Percentiles rank a stretch among this genome's conserved stretches.
Conservation (phyloP, 805 yeast species). For the Nakazawaea molendinolei region DNA sequence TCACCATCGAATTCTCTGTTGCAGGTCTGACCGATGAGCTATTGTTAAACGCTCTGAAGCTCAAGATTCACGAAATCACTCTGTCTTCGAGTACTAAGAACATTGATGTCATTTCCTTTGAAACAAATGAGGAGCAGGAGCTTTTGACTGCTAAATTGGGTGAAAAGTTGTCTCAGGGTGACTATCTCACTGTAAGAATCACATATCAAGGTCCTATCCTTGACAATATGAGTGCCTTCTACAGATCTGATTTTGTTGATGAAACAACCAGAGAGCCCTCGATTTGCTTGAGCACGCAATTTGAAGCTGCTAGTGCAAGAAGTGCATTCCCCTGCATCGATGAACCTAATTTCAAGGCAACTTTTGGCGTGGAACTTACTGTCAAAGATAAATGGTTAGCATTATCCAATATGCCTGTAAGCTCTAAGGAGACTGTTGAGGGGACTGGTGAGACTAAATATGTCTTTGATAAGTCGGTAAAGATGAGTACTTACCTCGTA, state of each 20-base stretch:
- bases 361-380: conserved; percentile 39
- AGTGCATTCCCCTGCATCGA: conserved; percentile 54
- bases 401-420: conserved; percentile 42
- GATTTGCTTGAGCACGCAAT: conserved; percentile 44
- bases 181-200: conserved; percentile 23
- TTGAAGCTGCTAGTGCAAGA: conserved; percentile 54
- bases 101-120: conserved; percentile 14
- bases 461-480: conserved; percentile 39
- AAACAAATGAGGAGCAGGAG: conserved; percentile 50
- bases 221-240: conserved; percentile 52
- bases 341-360: conserved; percentile 50
- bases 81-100: conserved; percentile 19
- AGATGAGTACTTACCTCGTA: conserved; percentile 49
- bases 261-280: conserved; percentile 25
- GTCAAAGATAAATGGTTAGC: conserved; percentile 25
- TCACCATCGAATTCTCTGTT: conserved; percentile 40
- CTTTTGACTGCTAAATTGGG: conserved; percentile 54
- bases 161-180: conserved; percentile 24
- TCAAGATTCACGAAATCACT: conserved; percentile 23
- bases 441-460: conserved; percentile 22
- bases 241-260: conserved; percentile 37
- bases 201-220: conserved; percentile 38
- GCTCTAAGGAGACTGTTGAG: conserved; percentile 14
- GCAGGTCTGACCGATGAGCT: conserved; percentile 35
- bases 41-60: conserved; percentile 41